Percentiles rank a stretch among this genome's conserved stretches.
These are phyloP conservation scores for Colletotrichum caudatum DNA, from an alignment of 2,329 filamentous ascomycete genomes.

Conservation along the genomic window DNA sequence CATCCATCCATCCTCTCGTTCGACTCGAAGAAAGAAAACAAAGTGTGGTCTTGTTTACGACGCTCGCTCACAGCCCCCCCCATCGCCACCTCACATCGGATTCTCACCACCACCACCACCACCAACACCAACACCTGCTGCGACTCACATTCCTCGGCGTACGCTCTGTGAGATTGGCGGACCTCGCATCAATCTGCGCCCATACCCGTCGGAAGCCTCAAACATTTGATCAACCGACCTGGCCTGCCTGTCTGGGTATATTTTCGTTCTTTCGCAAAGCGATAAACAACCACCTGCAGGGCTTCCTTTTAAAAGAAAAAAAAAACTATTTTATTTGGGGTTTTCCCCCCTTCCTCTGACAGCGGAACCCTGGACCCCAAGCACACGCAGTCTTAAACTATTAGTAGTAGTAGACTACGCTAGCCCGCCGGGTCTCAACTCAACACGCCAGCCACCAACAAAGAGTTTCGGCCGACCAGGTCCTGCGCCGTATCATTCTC, in stretches of 20 bases:
- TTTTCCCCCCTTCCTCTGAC: background rate
- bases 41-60: slow-evolving; percentile 19
- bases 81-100: slow-evolving; percentile 5
- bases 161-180: slow-evolving; percentile 28
- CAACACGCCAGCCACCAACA: slow-evolving; percentile 30
- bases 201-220: slow-evolving; percentile 30
- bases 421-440: slow-evolving; percentile 33
- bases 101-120: slow-evolving; percentile 7
- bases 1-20: slow-evolving; percentile 23
- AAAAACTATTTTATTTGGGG: background rate
- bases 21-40: background rate
- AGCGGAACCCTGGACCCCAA: slow-evolving; percentile 18
- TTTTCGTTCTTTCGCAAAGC: slow-evolving; percentile 20
- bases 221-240: background rate
- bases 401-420: background rate
- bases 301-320: no score
- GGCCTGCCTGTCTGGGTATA: background rate
- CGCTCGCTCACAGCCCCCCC: slow-evolving; percentile 21
- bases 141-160: slow-evolving; percentile 36
- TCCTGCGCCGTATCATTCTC: slow-evolving; percentile 28
- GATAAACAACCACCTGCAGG: slow-evolving; percentile 15
- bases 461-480: slow-evolving; percentile 36
- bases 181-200: slow-evolving; percentile 19
- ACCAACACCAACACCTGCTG: slow-evolving; percentile 8
- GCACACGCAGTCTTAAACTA: slow-evolving; percentile 1